Evolutionary conservation across 768 basidiomycete genomes (phyloP).

Genomic region (Tremella mesenterica): DNA sequence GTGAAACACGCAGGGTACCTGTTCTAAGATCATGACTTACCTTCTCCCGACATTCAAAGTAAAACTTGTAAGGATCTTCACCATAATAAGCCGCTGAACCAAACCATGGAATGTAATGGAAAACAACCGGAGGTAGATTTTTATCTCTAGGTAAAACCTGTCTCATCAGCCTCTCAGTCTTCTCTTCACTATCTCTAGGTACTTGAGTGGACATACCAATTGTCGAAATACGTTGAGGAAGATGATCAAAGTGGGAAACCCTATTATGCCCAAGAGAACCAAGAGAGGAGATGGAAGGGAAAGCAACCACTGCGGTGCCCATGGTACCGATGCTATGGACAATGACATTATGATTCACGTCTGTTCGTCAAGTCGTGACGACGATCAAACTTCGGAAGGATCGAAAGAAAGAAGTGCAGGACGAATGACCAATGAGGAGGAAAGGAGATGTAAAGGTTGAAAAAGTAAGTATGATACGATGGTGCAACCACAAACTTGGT

Average conservation of each 20-base stretch:
- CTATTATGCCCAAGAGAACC: conserved; percentile 49
- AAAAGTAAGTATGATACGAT: too few species aligned
- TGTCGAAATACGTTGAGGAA: conserved; percentile 69
- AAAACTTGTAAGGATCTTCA: conserved; percentile 83
- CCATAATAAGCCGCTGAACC: conserved; percentile 87
- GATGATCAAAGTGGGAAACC: conserved; percentile 60
- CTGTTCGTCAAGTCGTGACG: neutral
- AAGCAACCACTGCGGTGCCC: neutral
- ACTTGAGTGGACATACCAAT: conserved; percentile 51
- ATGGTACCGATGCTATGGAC: neutral
- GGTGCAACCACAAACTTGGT: too few species aligned
- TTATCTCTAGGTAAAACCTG: conserved; percentile 63
- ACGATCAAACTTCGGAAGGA: too few species aligned
- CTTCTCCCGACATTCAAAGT: conserved; percentile 56
- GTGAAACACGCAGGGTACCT: neutral
- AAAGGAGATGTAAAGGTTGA: too few species aligned
- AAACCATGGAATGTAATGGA: conserved; percentile 81
- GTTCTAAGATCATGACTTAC: conserved; percentile 21
- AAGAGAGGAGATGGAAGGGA: conserved; percentile 10
- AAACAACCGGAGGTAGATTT: conserved; percentile 77
- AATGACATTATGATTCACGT: too few species aligned
- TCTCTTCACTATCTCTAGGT: neutral
- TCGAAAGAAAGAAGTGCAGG: too few species aligned
- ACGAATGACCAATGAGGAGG: too few species aligned
- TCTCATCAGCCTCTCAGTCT: neutral